Evolutionary conservation across 768 basidiomycete genomes (phyloP).

Genomic region (Tylopilus sp.): DNA sequence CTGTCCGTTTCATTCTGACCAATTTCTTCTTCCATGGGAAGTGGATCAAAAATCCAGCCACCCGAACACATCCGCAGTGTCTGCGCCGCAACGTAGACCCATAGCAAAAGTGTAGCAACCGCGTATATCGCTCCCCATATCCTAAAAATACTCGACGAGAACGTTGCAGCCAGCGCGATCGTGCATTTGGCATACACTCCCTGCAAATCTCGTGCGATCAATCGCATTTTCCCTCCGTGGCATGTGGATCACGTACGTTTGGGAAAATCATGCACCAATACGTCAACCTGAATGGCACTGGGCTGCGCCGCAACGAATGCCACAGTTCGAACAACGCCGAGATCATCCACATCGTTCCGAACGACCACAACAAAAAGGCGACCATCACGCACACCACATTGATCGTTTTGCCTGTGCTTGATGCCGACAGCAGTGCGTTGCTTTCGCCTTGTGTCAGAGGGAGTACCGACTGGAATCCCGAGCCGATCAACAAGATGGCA

Average conservation of each 20-base stretch:
- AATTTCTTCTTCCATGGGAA: conserved; percentile 35
- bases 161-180: conserved; percentile 44
- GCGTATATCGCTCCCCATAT: conserved; percentile 57
- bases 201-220: conserved; percentile 23
- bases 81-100: conserved; percentile 45
- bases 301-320: conserved; percentile 38
- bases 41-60: conserved; percentile 42
- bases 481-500: conserved; percentile 53
- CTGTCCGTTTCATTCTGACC: conserved; percentile 7
- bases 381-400: conserved; percentile 44
- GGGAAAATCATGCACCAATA: conserved; percentile 75
- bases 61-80: conserved; percentile 37
- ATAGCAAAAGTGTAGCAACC: conserved; percentile 46
- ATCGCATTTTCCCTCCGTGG: neutral
- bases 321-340: conserved; percentile 51
- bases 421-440: conserved; percentile 33
- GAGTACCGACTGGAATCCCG: conserved; percentile 39
- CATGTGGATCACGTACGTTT: conserved; percentile 42
- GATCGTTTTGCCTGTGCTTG: conserved; percentile 38
- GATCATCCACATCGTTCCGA: conserved; percentile 61
- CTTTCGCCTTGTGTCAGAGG: conserved; percentile 34
- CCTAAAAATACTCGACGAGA: conserved; percentile 55
- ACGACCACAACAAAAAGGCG: conserved; percentile 56
- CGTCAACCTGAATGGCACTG: conserved; percentile 50
- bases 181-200: conserved; percentile 70